phyloP scores from a whole-genome alignment of 176 grass and related monocot genomes.

The Avena insularis region DNA sequence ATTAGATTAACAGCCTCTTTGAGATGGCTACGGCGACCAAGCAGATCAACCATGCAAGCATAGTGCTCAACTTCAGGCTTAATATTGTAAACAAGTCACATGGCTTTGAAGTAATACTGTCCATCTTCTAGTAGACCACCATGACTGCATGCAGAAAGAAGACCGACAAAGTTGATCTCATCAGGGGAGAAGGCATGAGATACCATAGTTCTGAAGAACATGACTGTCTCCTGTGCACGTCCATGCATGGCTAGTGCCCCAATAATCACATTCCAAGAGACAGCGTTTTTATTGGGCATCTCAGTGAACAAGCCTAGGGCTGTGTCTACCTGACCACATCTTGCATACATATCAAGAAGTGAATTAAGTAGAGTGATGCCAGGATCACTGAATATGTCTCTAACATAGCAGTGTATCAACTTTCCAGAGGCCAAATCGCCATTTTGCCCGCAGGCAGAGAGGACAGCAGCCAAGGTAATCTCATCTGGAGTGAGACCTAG shows the following conservation, averaged over 20 bases:
- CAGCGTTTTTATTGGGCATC: constrained; percentile 37
- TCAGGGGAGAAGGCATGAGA: constrained; percentile 40
- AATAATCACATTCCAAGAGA: constrained; percentile 65
- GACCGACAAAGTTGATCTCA: constrained; percentile 52
- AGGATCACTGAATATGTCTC: constrained; percentile 15
- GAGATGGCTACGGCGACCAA: constrained; percentile 45
- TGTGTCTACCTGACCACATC: constrained; percentile 55
- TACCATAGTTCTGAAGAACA: constrained; percentile 54
- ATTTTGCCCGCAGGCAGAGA: constrained; percentile 45
- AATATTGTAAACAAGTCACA: constrained; percentile 50
- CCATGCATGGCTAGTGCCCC: constrained; percentile 57
- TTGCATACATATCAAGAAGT: constrained; percentile 58
- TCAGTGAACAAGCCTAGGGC: constrained; percentile 47
- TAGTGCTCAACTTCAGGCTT: constrained; percentile 55
- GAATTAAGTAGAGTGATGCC: constrained; percentile 43
- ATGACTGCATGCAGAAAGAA: constrained; percentile 63
- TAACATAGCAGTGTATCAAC: constrained; percentile 35
- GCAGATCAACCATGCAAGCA: constrained; percentile 60
- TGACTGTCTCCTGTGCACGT: constrained; percentile 39
- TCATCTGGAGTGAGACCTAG: constrained; percentile 46
- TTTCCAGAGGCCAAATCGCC: constrained; percentile 48
- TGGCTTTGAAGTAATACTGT: constrained; percentile 50
- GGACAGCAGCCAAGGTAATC: constrained; percentile 38
- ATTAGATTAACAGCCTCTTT: constrained; percentile 50
- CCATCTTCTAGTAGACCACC: constrained; percentile 53